Base-by-base conservation (phyloP, 345 rosid species). In the Jatropha curcas region DNA sequence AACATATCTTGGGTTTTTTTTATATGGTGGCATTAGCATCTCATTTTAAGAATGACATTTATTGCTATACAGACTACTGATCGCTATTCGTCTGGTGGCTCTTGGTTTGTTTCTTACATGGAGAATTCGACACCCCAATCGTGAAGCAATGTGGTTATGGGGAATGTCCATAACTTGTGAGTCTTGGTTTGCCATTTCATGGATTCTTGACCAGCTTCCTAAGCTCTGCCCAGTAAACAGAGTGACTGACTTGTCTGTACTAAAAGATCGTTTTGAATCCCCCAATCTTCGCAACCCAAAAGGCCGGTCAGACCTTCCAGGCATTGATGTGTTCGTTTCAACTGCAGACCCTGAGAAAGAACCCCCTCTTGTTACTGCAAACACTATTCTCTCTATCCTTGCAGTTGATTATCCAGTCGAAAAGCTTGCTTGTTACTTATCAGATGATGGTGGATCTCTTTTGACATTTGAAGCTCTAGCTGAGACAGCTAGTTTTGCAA, bases 301-400 rank as follows among this genome's bases (percentile, higher is more conserved):
- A 77, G 93, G 96, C 57, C 53, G 92, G 50, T 91, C 91, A 16
- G 97, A 91, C 76, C 92, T 91, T 78, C 91, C 91, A 0, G 94
- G 94, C 6, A 82, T 89, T 20, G 97, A 89, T 70, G 87, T 91
- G 16, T 91, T 89, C 72, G 97, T 89, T 56, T 91, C 92, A 69
- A 91, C 89, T 14, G 97, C 92, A 27, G 94, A 91, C 68, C 91
- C 97, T 37, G 97, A 91, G 73, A 89, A 89, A 68, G 97, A 91
- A 37, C 97, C 97, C 0, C 94, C 97, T 57, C 79, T 91, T 41
- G 94, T 91, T 69, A 91, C 94, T 41, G 85, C 94, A 79, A 91
- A 89, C 81, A 89, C 97, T 45, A 84, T 89, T 46, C 86, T 89
- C 57, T 91, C 94, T 1, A 91, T 87, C 73, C 80, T 89, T 39